Evolutionary conservation across 148 eudicot species (phyloP).

Genomic region (Rhododendron kiyosumense): DNA sequence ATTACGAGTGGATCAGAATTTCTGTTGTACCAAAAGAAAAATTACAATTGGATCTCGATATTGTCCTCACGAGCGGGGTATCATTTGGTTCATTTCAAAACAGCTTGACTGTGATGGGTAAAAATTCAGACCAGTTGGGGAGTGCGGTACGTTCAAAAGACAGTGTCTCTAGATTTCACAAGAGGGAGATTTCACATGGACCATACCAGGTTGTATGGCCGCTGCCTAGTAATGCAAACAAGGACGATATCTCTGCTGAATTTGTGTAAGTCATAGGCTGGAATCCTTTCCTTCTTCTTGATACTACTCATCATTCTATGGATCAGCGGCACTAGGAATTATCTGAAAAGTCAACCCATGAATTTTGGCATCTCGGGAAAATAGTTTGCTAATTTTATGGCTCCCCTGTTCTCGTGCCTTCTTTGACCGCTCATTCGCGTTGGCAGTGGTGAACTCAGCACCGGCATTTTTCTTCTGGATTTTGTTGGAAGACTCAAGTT

Average conservation of each 20-base stretch:
- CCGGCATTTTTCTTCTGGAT: not conserved
- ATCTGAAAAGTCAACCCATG: not conserved
- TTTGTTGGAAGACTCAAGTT: not conserved
- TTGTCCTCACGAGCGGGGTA: not conserved
- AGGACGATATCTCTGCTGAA: constrained; percentile 59
- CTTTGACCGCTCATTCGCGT: too few species aligned
- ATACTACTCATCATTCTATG: not conserved
- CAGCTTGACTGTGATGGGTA: constrained; percentile 60
- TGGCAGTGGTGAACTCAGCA: too few species aligned
- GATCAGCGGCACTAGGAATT: not conserved
- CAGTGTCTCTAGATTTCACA: constrained; percentile 43
- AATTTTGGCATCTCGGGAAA: not conserved
- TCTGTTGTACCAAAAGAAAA: not conserved
- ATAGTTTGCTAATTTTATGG: not conserved
- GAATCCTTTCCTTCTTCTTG: not conserved
- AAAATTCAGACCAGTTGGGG: constrained; percentile 32
- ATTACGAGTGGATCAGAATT: not conserved
- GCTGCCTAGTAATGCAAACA: constrained; percentile 52
- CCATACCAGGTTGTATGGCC: constrained; percentile 61
- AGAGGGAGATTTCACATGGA: constrained; percentile 61
- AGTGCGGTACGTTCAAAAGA: constrained; percentile 22
- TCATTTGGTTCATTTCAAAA: constrained; percentile 6
- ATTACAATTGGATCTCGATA: not conserved
- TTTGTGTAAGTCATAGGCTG: constrained; percentile 50
- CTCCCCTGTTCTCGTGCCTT: not conserved